Evolutionary conservation across 2,329 filamentous ascomycete species (phyloP).

Genomic region (Claviceps arundinis): DNA sequence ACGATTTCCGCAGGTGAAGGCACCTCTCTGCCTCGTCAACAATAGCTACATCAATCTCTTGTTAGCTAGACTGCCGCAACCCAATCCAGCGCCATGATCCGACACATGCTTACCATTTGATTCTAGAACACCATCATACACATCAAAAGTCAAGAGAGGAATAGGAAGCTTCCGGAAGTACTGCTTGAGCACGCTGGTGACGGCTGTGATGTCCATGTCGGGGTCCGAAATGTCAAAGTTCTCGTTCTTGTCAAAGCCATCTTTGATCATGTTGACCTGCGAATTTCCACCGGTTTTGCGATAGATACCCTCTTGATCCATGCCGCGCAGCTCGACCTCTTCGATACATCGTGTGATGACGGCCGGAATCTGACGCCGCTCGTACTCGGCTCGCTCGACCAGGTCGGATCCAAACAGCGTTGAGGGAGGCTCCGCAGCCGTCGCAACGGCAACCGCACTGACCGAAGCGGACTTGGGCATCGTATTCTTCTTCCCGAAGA

Average conservation of each 20-base stretch:
- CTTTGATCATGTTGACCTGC: constrained; percentile 79
- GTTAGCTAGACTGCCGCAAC: not conserved
- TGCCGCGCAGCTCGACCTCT: constrained; percentile 88
- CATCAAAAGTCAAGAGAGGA: constrained; percentile 80
- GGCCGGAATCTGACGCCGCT: constrained; percentile 77
- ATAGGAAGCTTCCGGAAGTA: constrained; percentile 90
- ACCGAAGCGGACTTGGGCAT: constrained; percentile 39
- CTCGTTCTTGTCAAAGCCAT: constrained; percentile 76
- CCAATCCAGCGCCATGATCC: not conserved
- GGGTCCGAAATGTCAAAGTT: constrained; percentile 91
- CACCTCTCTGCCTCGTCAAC: constrained; percentile 54
- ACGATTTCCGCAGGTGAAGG: constrained; percentile 55
- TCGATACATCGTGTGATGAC: constrained; percentile 91
- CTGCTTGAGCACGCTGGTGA: constrained; percentile 91
- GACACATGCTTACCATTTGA: constrained; percentile 47
- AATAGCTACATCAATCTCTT: constrained; percentile 34
- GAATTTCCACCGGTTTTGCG: constrained; percentile 90
- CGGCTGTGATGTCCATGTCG: constrained; percentile 86
- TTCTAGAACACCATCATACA: constrained; percentile 82
- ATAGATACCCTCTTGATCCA: constrained; percentile 97
- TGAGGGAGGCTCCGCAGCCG: constrained; percentile 39
- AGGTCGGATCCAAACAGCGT: constrained; percentile 83
- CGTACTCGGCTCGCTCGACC: constrained; percentile 70
- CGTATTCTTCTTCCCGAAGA: constrained; percentile 49
- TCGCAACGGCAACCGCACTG: constrained; percentile 24